phyloP scores from a whole-genome alignment of 768 basidiomycete genomes.

The Tylopilus subfusipes region DNA sequence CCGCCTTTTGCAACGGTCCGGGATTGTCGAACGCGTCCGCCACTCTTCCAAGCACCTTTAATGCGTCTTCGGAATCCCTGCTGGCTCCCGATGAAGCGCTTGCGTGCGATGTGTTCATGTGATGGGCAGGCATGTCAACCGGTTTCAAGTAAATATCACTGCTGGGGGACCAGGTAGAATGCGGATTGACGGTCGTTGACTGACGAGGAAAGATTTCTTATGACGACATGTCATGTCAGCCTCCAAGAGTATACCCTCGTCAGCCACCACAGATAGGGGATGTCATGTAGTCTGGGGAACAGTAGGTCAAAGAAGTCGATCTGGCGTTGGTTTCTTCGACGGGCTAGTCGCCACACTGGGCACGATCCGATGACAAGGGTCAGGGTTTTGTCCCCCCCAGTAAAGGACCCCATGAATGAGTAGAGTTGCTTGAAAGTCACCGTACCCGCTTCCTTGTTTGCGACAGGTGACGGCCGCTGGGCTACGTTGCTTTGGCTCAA shows the following conservation, averaged over 20 bases:
- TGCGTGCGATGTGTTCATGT: constrained; percentile 7
- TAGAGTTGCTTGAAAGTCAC: too few species aligned
- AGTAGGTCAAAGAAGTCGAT: too few species aligned
- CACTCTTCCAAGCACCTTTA: constrained; percentile 25
- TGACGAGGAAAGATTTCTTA: constrained; percentile 3
- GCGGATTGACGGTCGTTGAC: neutral
- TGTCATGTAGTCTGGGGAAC: too few species aligned
- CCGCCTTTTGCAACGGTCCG: constrained; percentile 7
- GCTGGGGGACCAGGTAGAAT: neutral
- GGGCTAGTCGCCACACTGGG: too few species aligned
- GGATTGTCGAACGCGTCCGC: constrained; percentile 32
- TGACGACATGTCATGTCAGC: constrained; percentile 16
- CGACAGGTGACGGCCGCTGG: too few species aligned
- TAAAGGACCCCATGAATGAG: too few species aligned
- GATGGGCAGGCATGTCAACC: neutral
- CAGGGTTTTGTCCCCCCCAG: too few species aligned
- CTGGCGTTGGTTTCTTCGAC: too few species aligned
- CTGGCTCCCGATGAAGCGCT: neutral
- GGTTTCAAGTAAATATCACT: neutral
- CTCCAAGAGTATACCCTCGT: constrained; percentile 4
- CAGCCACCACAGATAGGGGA: constrained; percentile 3
- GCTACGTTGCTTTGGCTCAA: too few species aligned
- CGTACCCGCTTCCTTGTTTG: too few species aligned
- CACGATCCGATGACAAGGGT: too few species aligned
- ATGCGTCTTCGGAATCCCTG: constrained; percentile 9